Conservation (phyloP, 345 rosid genomes). For the Eucalyptus paniculata region DNA sequence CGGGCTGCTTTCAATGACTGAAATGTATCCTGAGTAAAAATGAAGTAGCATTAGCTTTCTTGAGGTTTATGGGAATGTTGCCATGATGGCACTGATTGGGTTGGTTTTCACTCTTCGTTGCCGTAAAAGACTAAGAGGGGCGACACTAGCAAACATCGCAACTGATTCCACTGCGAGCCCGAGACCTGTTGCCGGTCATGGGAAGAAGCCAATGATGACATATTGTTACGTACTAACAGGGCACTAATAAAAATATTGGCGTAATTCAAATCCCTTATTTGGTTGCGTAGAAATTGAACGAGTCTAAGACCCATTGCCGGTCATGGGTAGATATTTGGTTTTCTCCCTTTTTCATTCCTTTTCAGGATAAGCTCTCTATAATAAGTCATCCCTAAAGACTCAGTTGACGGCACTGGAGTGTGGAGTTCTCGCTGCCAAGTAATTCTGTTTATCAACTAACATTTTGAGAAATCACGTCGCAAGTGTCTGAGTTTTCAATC, state of each 20-base stretch:
- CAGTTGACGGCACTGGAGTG: rapidly evolving
- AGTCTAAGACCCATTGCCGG: rapidly evolving
- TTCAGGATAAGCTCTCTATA: background rate
- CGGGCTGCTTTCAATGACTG: background rate
- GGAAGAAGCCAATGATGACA: no score
- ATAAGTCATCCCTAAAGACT: background rate
- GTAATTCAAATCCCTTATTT: no score
- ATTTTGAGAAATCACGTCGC: background rate
- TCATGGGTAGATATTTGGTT: no score
- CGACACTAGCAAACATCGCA: no score
- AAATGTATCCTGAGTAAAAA: background rate
- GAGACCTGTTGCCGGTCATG: no score
- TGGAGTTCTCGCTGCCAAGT: background rate
- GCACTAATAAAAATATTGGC: no score
- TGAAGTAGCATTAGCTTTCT: background rate
- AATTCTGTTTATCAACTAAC: background rate
- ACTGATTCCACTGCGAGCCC: no score
- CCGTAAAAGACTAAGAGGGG: no score
- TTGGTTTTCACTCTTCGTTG: no score
- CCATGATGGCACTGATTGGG: background rate
- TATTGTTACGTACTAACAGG: no score
- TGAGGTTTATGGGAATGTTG: background rate
- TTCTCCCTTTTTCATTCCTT: background rate
- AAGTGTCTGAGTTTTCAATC: background rate
- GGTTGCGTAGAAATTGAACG: no score